Percentiles rank a stretch among this genome's conserved stretches.
These are phyloP conservation scores for Hippophae rhamnoides DNA, from an alignment of 306 rosid species.

Conservation along the genomic window DNA sequence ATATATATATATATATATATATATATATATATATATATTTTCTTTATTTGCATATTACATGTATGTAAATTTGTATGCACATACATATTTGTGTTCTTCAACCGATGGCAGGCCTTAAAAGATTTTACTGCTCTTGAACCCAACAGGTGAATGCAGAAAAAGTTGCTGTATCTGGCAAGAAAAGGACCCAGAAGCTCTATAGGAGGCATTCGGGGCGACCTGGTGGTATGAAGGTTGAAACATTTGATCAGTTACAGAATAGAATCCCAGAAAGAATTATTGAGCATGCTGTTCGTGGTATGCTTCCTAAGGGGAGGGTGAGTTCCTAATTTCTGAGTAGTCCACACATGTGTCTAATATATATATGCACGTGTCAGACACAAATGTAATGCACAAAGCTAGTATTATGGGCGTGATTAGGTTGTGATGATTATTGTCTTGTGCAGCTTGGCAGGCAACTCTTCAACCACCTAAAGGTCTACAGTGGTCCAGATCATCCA, in stretches of 20 bases:
- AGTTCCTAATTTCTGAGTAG: slow-evolving; percentile 21
- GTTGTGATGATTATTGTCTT: not conserved
- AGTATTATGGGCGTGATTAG: not conserved
- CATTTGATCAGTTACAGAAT: slow-evolving; percentile 85
- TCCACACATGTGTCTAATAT: not conserved
- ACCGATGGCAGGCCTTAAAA: slow-evolving; percentile 12
- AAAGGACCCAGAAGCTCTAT: slow-evolving; percentile 86
- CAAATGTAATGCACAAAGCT: not conserved
- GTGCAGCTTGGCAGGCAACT: slow-evolving; percentile 92
- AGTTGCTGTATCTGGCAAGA: slow-evolving; percentile 84
- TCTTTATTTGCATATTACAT: too few relatives aligned
- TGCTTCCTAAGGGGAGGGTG: slow-evolving; percentile 99
- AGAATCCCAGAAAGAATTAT: slow-evolving; percentile 92
- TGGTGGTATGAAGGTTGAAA: slow-evolving; percentile 94
- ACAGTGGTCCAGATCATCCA: slow-evolving; percentile 82
- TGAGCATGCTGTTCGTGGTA: slow-evolving; percentile 98
- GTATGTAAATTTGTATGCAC: too few relatives aligned
- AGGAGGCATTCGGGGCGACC: slow-evolving; percentile 99
- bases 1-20: not conserved
- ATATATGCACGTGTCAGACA: not conserved
- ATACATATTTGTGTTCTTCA: not conserved
- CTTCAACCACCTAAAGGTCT: slow-evolving; percentile 90
- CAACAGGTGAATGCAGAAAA: slow-evolving; percentile 88
- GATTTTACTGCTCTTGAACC: slow-evolving; percentile 19
- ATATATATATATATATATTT: not conserved